Evolutionary conservation across 108 stramenopile genomes (phyloP).

Genomic region (Nannochloropsis salina): DNA sequence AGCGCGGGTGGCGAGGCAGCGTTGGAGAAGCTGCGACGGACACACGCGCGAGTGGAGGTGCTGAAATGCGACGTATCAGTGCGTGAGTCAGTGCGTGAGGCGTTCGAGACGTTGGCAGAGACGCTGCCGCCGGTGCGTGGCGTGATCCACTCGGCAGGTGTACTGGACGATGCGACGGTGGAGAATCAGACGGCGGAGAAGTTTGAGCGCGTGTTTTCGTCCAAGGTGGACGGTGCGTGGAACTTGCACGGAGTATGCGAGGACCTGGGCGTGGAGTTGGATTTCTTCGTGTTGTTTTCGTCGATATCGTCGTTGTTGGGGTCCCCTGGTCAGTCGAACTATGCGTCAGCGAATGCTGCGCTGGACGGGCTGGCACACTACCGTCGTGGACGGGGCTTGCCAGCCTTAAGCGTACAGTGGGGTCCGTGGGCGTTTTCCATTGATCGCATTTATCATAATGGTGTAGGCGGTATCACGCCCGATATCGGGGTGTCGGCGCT

Average conservation of each 20-base stretch:
- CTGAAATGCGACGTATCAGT: neutral
- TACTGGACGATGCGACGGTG: neutral
- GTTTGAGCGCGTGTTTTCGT: neutral
- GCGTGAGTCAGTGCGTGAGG: neutral
- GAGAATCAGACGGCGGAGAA: neutral
- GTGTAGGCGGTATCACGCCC: neutral
- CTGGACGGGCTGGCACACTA: slow-evolving; percentile 36
- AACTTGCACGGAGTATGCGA: neutral
- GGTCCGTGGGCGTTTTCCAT: slow-evolving; percentile 33
- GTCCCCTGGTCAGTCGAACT: slow-evolving; percentile 29
- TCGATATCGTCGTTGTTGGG: slow-evolving; percentile 30
- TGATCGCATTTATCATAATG: neutral
- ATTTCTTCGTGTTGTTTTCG: slow-evolving; percentile 37
- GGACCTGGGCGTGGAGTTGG: slow-evolving; percentile 27
- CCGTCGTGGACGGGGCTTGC: slow-evolving; percentile 20
- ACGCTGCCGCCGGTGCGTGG: slow-evolving; percentile 36
- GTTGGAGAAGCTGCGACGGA: neutral
- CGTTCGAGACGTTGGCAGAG: neutral
- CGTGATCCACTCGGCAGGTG: slow-evolving; percentile 36
- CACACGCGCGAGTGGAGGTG: neutral
- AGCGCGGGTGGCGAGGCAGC: neutral
- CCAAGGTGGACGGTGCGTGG: slow-evolving; percentile 35
- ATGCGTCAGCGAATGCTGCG: slow-evolving; percentile 35
- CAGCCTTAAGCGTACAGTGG: slow-evolving; percentile 32
- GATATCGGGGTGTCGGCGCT: neutral